These are phyloP conservation scores for Pseudocercospora fuligena DNA, from an alignment of 2,329 filamentous ascomycete genomes.

Conservation along the genomic window DNA sequence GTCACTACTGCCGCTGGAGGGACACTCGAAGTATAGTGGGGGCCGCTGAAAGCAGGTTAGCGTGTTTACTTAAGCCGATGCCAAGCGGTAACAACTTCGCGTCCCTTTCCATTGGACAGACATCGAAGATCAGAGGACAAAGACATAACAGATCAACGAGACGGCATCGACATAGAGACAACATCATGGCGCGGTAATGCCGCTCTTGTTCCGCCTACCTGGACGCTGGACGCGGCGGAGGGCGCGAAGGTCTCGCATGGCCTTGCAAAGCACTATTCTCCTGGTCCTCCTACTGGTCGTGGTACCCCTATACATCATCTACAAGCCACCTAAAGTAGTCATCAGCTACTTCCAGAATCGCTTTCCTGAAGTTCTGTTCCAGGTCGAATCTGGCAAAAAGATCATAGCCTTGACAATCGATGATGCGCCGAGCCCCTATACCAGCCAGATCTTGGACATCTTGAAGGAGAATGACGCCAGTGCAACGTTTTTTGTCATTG, in stretches of 20 bases:
- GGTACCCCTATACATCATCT: slow-evolving; percentile 69
- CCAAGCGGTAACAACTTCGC: slow-evolving; percentile 14
- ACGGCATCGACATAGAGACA: neutral
- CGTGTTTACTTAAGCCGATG: slow-evolving; percentile 12
- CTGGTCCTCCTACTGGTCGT: slow-evolving; percentile 36
- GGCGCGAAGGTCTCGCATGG: slow-evolving; percentile 39
- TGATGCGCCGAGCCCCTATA: slow-evolving; percentile 78
- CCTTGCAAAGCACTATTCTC: slow-evolving; percentile 33
- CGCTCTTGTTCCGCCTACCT: slow-evolving; percentile 40
- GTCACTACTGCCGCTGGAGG: neutral
- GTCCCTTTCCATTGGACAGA: slow-evolving; percentile 15
- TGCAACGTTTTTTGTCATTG: slow-evolving; percentile 90
- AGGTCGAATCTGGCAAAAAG: slow-evolving; percentile 63
- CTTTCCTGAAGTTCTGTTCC: slow-evolving; percentile 82
- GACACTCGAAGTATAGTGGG: neutral
- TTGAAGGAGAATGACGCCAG: slow-evolving; percentile 68
- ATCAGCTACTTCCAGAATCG: slow-evolving; percentile 71
- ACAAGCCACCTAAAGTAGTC: slow-evolving; percentile 76
- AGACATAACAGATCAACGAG: neutral
- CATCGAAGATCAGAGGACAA: neutral
- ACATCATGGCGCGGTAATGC: slow-evolving; percentile 34
- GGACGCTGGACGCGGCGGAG: slow-evolving; percentile 39
- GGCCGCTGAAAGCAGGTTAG: neutral
- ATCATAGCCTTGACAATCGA: slow-evolving; percentile 84
- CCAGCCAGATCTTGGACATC: slow-evolving; percentile 69